Evolutionary conservation across 2,329 filamentous ascomycete species (phyloP).

Genomic region (Claviceps sp.): DNA sequence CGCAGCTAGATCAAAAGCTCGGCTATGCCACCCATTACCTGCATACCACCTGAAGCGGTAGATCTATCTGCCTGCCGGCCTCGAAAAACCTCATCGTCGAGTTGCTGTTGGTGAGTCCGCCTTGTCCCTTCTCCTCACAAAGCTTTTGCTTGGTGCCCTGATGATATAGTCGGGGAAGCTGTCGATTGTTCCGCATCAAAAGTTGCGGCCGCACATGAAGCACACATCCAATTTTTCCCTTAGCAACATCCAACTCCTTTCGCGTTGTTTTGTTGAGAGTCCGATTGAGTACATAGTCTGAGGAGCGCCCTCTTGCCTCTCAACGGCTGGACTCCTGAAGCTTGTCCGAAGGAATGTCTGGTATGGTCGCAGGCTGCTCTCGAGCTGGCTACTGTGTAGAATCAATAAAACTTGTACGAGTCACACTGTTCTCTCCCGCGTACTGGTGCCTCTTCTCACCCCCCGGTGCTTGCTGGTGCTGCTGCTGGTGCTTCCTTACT

Average conservation of each 20-base stretch:
- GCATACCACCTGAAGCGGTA: neutral
- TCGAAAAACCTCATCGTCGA: neutral
- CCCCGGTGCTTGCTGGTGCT: slow-evolving; percentile 7
- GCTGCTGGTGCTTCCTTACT: neutral
- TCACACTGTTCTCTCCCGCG: neutral
- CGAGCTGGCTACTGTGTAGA: slow-evolving; percentile 1
- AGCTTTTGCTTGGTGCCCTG: neutral
- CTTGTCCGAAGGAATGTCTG: neutral
- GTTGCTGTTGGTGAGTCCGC: neutral
- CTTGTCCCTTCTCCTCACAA: neutral
- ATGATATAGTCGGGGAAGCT: neutral
- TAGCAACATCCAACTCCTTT: neutral
- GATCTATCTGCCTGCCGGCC: neutral
- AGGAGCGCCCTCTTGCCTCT: too few relatives aligned
- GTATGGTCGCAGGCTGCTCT: neutral
- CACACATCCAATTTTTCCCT: neutral
- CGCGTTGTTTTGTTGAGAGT: neutral
- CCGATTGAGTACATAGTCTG: neutral
- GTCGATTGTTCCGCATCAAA: neutral
- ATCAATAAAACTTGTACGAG: neutral
- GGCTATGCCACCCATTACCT: neutral
- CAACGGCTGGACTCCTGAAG: too few relatives aligned
- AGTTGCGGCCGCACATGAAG: neutral
- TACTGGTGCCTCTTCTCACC: slow-evolving; percentile 1
- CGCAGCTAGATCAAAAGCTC: neutral